Evolutionary conservation across 768 basidiomycete species (phyloP).

Genomic region (Agaricus sinodeliciosus): DNA sequence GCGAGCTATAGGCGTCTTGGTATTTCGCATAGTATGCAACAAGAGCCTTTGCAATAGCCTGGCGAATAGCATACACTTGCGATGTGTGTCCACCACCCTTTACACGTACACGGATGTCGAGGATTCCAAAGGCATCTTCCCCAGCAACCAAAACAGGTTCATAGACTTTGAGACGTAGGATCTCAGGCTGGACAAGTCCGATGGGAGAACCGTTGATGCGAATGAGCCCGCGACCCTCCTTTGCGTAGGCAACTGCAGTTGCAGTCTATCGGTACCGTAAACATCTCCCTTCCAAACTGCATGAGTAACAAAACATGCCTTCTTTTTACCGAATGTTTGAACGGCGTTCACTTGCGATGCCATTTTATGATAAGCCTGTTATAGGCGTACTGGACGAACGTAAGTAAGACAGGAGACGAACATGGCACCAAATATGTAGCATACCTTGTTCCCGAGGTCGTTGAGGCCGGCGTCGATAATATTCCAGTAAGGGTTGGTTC

Average conservation of each 20-base stretch:
- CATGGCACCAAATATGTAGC: constrained; percentile 12
- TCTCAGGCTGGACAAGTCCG: constrained; percentile 90
- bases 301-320: constrained; percentile 44
- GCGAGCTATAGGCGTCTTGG: constrained; percentile 92
- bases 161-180: constrained; percentile 97
- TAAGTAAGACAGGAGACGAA: constrained; percentile 8
- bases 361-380: constrained; percentile 45
- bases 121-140: constrained; percentile 75
- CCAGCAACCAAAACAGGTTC: constrained; percentile 94
- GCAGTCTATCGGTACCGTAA: constrained; percentile 60
- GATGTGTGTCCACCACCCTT: constrained; percentile 99
- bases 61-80: constrained; percentile 97
- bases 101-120: constrained; percentile 97
- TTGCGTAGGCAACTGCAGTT: constrained; percentile 95
- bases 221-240: constrained; percentile 93
- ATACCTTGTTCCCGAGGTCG: constrained; percentile 39
- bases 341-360: constrained; percentile 80
- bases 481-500: constrained; percentile 16
- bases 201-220: constrained; percentile 97
- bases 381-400: constrained; percentile 18
- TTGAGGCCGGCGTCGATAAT: constrained; percentile 34
- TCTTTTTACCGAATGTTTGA: constrained; percentile 99
- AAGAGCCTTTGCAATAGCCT: constrained; percentile 96
- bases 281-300: background rate
- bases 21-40: constrained; percentile 99